Base-by-base conservation (phyloP, 306 rosid species). In the Prinsepia uniflora region DNA sequence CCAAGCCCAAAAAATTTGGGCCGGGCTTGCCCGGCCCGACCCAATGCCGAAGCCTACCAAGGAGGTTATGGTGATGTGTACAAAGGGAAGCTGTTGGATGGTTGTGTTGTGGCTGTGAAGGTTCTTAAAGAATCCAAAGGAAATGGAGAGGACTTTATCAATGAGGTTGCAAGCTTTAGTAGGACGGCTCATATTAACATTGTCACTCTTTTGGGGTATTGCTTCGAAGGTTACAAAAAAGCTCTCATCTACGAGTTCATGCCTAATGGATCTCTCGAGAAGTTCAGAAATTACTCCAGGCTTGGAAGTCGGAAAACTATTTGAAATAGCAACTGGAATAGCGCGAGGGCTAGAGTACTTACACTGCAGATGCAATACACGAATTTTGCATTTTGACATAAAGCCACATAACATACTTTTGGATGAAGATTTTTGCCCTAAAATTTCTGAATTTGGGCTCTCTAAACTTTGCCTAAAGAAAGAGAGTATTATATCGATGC, bases 181-280 rank as follows among this genome's bases (percentile, higher is more conserved):
- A 81, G 81, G 79, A 86, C 87, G 24, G 83, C 84, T 1, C 90
- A 86, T 41, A 78, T 81, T 4, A 86, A 81, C 40, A 44, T 81
- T 20, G 88, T 83, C 63, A 43, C 70, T 6, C 84, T 50, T n/a
- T 56, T 79, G 10, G 91, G 88, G 8, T 86, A 81, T 19, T 79
- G 88, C 46, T n/a, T 84, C 1, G 77, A 84, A 66, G 83, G 75
- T 5, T 4, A 0, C 5, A 84, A 70, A 36, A 86, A 64, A 76
- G 85, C 78, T 1, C 85, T 85, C n/a, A 57, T 85, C 0, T 85
- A 85, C 30, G 89, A 85, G 24, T 83, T 75, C 48, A 75, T 82
- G 85, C 56, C 85, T 7, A 85, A 85, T 44, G 85, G 89, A 14
- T 85, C 89, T 0, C 86, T 85, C 13, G 88, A 86, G 18, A 86